These are phyloP conservation scores for Cucumis sativus DNA, from an alignment of 306 rosid species.

Conservation along the genomic window DNA sequence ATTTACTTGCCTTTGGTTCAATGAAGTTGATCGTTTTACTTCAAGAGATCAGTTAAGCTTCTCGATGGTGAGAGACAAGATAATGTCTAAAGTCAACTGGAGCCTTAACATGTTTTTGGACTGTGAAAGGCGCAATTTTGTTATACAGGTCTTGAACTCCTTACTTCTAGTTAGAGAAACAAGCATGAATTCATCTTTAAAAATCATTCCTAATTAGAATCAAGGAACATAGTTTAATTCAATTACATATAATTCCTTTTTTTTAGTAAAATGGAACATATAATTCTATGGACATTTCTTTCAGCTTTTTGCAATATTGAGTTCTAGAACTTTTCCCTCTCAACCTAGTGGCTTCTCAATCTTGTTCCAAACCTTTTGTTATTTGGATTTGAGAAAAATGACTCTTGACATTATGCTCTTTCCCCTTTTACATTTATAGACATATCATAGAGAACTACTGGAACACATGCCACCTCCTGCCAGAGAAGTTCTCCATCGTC, in stretches of 20 bases:
- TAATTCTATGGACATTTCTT: neutral
- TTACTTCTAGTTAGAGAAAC: neutral
- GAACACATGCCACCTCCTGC: slow-evolving; percentile 69
- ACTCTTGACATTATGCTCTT: neutral
- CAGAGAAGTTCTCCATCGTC: slow-evolving; percentile 9
- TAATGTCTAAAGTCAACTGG: slow-evolving; percentile 71
- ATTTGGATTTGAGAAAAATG: neutral
- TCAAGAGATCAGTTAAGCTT: slow-evolving; percentile 95
- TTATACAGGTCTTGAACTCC: slow-evolving; percentile 53
- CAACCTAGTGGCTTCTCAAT: neutral
- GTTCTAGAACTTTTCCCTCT: neutral
- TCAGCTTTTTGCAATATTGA: neutral
- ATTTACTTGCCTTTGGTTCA: slow-evolving; percentile 96
- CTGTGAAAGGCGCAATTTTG: slow-evolving; percentile 94
- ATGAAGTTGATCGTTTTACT: slow-evolving; percentile 93
- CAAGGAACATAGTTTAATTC: neutral
- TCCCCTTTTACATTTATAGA: slow-evolving; percentile 25
- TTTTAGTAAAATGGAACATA: neutral
- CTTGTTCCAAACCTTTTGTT: neutral
- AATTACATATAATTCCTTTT: too few relatives aligned
- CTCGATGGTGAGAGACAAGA: slow-evolving; percentile 77
- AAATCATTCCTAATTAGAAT: neutral
- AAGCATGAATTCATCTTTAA: neutral
- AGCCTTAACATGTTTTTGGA: slow-evolving; percentile 74
- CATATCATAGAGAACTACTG: slow-evolving; percentile 68